phyloP scores from a whole-genome alignment of 169 alveolate species.

The Plasmodium coatneyi region DNA sequence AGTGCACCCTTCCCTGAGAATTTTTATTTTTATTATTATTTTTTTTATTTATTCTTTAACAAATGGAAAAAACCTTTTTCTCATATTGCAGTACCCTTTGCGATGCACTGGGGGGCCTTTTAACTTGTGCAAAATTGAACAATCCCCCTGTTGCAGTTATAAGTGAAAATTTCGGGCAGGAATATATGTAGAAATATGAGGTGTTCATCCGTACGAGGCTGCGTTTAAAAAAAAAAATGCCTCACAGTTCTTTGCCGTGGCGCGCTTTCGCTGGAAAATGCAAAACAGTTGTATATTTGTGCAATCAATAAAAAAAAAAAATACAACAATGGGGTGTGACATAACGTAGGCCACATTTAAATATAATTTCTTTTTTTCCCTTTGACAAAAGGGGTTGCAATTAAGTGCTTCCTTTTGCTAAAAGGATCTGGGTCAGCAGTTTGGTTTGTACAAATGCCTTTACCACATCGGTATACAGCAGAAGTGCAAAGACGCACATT shows the following conservation, averaged over 20 bases:
- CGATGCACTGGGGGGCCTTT: conserved; percentile 6
- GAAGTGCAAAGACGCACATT: neutral
- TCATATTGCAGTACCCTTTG: neutral
- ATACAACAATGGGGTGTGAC: neutral
- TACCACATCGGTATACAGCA: neutral
- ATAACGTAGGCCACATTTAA: neutral
- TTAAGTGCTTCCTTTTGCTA: neutral
- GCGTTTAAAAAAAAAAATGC: neutral
- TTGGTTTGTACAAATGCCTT: neutral
- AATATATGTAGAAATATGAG: neutral
- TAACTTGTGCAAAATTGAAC: neutral
- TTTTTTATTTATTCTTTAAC: neutral
- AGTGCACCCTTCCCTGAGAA: neutral
- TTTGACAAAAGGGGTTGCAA: neutral
- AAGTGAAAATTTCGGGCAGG: neutral
- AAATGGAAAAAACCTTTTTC: neutral
- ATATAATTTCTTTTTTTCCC: neutral
- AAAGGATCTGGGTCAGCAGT: neutral
- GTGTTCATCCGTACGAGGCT: neutral
- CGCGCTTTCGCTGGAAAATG: neutral
- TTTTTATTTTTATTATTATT: neutral
- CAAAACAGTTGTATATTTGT: neutral
- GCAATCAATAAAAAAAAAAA: neutral
- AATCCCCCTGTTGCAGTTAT: neutral
- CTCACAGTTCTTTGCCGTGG: neutral